Percentiles rank a stretch among this genome's conserved stretches.
Evolutionary conservation across 2,329 filamentous ascomycete genomes (phyloP).

Genomic region (Zymoseptoria crescenta): DNA sequence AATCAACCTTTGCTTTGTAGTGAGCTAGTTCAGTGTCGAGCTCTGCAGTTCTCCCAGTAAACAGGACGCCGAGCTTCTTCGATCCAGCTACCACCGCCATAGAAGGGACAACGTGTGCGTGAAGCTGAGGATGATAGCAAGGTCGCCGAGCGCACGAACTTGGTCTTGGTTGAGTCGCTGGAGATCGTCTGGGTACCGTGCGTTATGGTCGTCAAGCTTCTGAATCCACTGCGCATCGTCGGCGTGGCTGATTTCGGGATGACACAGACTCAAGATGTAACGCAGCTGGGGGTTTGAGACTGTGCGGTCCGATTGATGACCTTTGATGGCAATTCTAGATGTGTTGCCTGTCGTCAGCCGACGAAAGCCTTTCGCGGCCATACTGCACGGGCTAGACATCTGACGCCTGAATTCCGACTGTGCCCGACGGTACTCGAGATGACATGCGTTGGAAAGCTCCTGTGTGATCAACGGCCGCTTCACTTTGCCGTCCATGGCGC

Average conservation of each 20-base stretch:
- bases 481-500: constrained; percentile 4
- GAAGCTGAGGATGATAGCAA: constrained; percentile 12
- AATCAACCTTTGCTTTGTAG: constrained; percentile 8
- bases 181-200: constrained; percentile 6
- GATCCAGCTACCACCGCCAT: constrained; percentile 5
- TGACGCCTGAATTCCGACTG: constrained; percentile 8
- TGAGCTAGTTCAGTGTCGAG: constrained; percentile 2
- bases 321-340: constrained; percentile 8
- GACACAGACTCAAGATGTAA: constrained; percentile 10
- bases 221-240: constrained; percentile 11
- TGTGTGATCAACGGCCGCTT: constrained; percentile 6
- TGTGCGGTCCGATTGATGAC: constrained; percentile 8
- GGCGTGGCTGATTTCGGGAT: constrained; percentile 7
- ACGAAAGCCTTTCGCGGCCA: constrained; percentile 8
- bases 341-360: constrained; percentile 3
- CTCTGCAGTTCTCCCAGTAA: constrained; percentile 1
- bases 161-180: constrained; percentile 5
- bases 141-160: constrained; percentile 5
- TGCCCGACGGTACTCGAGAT: constrained; percentile 11
- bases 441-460: constrained; percentile 11
- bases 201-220: constrained; percentile 13
- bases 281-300: constrained; percentile 11
- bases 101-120: constrained; percentile 7
- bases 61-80: constrained; percentile 6
- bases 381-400: constrained; percentile 2